Evolutionary conservation across 352 stramenopile genomes (phyloP).

Genomic region (Lagenidium sp.): DNA sequence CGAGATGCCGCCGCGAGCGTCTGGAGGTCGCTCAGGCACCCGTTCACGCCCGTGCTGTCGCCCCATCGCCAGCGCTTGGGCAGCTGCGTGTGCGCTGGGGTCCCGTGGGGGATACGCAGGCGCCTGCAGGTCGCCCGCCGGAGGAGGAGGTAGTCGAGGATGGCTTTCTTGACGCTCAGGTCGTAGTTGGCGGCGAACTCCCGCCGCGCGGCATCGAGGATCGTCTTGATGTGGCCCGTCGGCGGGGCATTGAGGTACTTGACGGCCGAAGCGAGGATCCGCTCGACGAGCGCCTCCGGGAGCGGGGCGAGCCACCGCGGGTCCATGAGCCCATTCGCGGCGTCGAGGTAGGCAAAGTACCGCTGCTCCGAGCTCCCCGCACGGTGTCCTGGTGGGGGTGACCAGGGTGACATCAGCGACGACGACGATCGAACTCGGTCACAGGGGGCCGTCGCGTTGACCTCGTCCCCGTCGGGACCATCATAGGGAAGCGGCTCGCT

Average conservation of each 20-base stretch:
- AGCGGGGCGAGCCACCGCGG: conserved; percentile 28
- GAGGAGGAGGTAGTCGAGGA: conserved; percentile 65
- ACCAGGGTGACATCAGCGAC: neutral
- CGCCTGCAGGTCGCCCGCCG: conserved; percentile 26
- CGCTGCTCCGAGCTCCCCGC: conserved; percentile 16
- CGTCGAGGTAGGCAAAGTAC: conserved; percentile 51
- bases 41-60: conserved; percentile 31
- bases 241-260: conserved; percentile 34
- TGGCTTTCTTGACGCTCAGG: conserved; percentile 59
- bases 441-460: too few relatives aligned
- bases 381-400: neutral
- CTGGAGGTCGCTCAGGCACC: conserved; percentile 45
- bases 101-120: conserved; percentile 37
- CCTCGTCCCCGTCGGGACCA: too few relatives aligned
- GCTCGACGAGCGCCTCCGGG: conserved; percentile 16
- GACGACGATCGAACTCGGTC: too few relatives aligned
- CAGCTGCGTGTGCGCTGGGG: conserved; percentile 27
- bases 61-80: conserved; percentile 65
- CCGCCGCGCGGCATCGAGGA: conserved; percentile 26
- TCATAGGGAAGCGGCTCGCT: too few relatives aligned
- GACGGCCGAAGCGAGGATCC: conserved; percentile 37
- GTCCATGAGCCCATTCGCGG: conserved; percentile 27
- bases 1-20: conserved; percentile 10
- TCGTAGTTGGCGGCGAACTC: conserved; percentile 59
- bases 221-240: conserved; percentile 23